Conservation (phyloP, 2,329 filamentous ascomycete species). For the Byssothecium circinans region DNA sequence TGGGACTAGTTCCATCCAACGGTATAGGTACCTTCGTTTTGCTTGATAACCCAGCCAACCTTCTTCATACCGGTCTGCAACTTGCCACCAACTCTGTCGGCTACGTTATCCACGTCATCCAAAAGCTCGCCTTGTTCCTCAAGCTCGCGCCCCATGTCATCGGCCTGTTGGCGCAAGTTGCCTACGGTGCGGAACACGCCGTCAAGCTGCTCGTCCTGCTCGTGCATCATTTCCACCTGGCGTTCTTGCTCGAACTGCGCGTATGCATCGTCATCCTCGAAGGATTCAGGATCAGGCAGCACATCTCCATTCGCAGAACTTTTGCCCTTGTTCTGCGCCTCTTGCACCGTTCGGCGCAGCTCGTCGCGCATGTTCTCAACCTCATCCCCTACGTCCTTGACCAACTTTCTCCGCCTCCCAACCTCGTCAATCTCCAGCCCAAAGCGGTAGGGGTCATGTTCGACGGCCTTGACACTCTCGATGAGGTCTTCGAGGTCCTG, state of each 20-base stretch:
- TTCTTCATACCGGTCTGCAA: conserved; percentile 84
- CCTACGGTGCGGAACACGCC: conserved; percentile 92
- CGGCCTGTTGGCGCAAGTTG: conserved; percentile 84
- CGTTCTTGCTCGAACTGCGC: conserved; percentile 87
- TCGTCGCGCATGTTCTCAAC: conserved; percentile 87
- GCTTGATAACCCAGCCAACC: conserved; percentile 78
- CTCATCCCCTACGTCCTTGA: conserved; percentile 86
- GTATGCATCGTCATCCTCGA: conserved; percentile 64
- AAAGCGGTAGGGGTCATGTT: conserved; percentile 83
- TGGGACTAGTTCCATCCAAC: not conserved
- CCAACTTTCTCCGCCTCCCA: conserved; percentile 73
- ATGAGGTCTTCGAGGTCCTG: conserved; percentile 88
- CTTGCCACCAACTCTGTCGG: conserved; percentile 84
- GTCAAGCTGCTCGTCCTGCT: conserved; percentile 92
- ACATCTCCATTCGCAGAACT: conserved; percentile 47
- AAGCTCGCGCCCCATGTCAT: conserved; percentile 93
- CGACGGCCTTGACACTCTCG: conserved; percentile 82
- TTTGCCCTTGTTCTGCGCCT: conserved; percentile 43
- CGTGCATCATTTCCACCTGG: conserved; percentile 87
- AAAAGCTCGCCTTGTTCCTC: conserved; percentile 93
- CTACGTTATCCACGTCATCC: conserved; percentile 78
- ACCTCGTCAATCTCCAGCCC: conserved; percentile 85
- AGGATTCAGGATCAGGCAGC: conserved; percentile 63
- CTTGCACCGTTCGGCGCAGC: conserved; percentile 63
- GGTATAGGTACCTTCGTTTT: conserved; percentile 76